Evolutionary conservation across 106 monocot species (phyloP).

Genomic region (Apostasia ramifera): DNA sequence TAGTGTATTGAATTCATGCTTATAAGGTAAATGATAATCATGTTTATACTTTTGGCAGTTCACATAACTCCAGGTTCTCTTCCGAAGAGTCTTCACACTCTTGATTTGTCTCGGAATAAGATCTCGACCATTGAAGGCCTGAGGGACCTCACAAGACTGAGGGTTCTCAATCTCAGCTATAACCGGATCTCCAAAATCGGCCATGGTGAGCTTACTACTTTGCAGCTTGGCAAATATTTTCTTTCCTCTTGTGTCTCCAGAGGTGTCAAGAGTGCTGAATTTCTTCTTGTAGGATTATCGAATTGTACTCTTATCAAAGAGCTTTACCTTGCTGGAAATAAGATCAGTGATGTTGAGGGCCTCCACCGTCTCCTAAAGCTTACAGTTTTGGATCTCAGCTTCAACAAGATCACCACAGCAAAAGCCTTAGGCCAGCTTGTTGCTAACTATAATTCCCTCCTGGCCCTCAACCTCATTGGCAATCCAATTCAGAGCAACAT

Average conservation of each 20-base stretch:
- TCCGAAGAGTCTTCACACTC: constrained; percentile 70
- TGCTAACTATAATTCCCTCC: constrained; percentile 73
- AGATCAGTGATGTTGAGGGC: constrained; percentile 85
- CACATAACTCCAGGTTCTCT: constrained; percentile 59
- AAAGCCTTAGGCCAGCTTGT: constrained; percentile 80
- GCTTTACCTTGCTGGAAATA: constrained; percentile 89
- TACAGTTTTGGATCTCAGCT: constrained; percentile 76
- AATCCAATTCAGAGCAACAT: constrained; percentile 79
- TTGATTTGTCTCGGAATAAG: constrained; percentile 88
- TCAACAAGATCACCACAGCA: constrained; percentile 79
- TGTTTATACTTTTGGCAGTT: constrained; percentile 27
- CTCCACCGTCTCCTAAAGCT: constrained; percentile 88
- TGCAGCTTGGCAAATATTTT: neutral
- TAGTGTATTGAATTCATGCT: too few species aligned
- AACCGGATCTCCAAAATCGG: constrained; percentile 79
- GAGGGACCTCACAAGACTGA: constrained; percentile 66
- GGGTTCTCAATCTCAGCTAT: constrained; percentile 86
- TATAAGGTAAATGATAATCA: neutral
- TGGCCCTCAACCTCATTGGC: constrained; percentile 69
- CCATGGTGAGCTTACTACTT: constrained; percentile 46
- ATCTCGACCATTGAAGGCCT: constrained; percentile 73
- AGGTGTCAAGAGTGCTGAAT: neutral
- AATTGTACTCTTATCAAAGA: constrained; percentile 85
- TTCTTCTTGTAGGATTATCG: constrained; percentile 48
- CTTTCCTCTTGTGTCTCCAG: neutral